Conservation (phyloP, 2,329 filamentous ascomycete genomes). For the Aspergillus hortae region DNA sequence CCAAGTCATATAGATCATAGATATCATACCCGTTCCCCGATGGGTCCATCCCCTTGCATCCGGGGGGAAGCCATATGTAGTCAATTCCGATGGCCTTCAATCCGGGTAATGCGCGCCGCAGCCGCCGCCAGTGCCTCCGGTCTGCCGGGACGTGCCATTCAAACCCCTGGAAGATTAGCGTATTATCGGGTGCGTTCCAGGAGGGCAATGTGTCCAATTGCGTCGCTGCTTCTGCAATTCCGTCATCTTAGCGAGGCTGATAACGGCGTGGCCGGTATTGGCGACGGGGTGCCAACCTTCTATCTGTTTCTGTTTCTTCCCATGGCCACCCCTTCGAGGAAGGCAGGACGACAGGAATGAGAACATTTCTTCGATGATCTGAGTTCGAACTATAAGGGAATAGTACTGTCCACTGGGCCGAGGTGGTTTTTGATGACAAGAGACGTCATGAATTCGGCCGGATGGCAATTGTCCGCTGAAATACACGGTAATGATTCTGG, state of each 20-base stretch:
- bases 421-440: too few relatives aligned
- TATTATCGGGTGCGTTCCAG: conserved; percentile 32
- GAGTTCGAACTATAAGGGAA: too few relatives aligned
- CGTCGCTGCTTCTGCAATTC: not conserved
- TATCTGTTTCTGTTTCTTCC: too few relatives aligned
- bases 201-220: conserved; percentile 13
- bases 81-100: conserved; percentile 60
- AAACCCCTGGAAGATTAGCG: conserved; percentile 64
- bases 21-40: conserved; percentile 66
- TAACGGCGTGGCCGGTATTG: not conserved
- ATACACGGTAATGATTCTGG: too few relatives aligned
- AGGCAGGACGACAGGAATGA: too few relatives aligned
- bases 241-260: not conserved
- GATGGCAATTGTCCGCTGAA: too few relatives aligned
- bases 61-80: conserved; percentile 66
- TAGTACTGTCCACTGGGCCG: too few relatives aligned
- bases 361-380: too few relatives aligned
- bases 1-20: conserved; percentile 69
- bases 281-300: too few relatives aligned
- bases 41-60: conserved; percentile 62
- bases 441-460: too few relatives aligned
- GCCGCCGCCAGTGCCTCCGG: conserved; percentile 58
- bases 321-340: too few relatives aligned
- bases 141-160: conserved; percentile 69
- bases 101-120: conserved; percentile 50